These are phyloP conservation scores for Dioszegia hungarica DNA, from an alignment of 768 basidiomycete species.

Conservation along the genomic window DNA sequence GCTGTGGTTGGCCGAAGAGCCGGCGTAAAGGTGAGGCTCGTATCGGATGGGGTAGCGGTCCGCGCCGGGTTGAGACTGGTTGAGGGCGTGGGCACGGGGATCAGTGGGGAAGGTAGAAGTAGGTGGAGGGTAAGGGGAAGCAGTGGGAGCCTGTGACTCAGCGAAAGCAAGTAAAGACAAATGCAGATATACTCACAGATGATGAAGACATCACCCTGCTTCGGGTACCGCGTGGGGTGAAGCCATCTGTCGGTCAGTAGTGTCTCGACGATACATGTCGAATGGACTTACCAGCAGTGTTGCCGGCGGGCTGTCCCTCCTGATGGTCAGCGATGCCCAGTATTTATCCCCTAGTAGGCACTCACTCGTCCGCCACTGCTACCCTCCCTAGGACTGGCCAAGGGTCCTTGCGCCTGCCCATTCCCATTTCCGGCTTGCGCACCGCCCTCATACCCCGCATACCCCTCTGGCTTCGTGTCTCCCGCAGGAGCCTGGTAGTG, in stretches of 20 bases:
- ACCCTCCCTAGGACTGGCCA: conserved; percentile 1
- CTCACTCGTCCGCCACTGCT: conserved; percentile 1
- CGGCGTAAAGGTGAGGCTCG: conserved; percentile 4
- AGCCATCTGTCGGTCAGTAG: conserved; percentile 1
- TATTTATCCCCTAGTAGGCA: neutral
- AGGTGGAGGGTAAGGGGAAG: conserved; percentile 28
- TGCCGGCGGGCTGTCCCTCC: neutral
- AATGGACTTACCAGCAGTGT: neutral
- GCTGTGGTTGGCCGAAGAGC: neutral
- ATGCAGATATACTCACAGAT: conserved; percentile 14
- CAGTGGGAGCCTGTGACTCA: conserved; percentile 20
- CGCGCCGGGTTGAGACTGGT: neutral
- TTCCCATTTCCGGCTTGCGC: no score
- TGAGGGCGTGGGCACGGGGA: conserved; percentile 6
- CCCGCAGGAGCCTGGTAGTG: neutral
- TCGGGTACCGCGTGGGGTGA: conserved; percentile 12
- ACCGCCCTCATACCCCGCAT: neutral
- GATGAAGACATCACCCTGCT: conserved; percentile 26
- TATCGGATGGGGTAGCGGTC: conserved; percentile 13
- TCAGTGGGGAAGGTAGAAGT: conserved; percentile 10
- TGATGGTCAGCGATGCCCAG: neutral
- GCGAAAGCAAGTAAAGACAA: neutral
- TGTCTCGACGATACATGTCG: neutral
- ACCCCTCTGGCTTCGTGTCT: conserved; percentile 15
- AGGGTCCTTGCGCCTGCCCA: neutral